Evolutionary conservation across 345 rosid genomes (phyloP).

Genomic region (Raphanus raphanistrum): DNA sequence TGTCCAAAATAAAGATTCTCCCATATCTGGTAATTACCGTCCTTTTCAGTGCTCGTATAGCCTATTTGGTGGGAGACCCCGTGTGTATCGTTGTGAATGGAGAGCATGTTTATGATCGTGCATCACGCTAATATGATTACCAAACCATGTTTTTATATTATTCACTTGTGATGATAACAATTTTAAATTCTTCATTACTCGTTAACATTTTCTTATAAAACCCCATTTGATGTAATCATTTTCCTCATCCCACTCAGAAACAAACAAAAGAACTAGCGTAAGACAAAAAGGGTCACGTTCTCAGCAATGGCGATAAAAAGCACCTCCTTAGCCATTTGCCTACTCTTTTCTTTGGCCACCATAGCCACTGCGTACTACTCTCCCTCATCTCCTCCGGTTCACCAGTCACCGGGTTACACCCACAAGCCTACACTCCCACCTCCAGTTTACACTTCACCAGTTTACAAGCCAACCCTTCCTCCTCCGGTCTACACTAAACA

Average conservation of each 20-base stretch:
- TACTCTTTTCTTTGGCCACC: constrained; percentile 1
- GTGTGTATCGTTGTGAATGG: constrained; percentile 10
- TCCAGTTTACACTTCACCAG: background rate
- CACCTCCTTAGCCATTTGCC: constrained; percentile 1
- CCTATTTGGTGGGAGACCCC: background rate
- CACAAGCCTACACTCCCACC: constrained; percentile 1
- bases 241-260: background rate
- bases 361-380: background rate
- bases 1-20: background rate
- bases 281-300: background rate
- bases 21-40: background rate
- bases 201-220: constrained; percentile 7
- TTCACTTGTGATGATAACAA: background rate
- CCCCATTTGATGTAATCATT: background rate
- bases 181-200: background rate
- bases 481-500: background rate
- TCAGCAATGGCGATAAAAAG: background rate
- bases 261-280: background rate
- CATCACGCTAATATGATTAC: background rate
- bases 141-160: background rate
- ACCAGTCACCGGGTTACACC: background rate
- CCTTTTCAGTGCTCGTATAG: background rate
- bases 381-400: constrained; percentile 14
- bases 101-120: constrained; percentile 9
- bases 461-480: background rate